Evolutionary conservation across 306 rosid species (phyloP).

Genomic region (Gastrolobium bilobum): DNA sequence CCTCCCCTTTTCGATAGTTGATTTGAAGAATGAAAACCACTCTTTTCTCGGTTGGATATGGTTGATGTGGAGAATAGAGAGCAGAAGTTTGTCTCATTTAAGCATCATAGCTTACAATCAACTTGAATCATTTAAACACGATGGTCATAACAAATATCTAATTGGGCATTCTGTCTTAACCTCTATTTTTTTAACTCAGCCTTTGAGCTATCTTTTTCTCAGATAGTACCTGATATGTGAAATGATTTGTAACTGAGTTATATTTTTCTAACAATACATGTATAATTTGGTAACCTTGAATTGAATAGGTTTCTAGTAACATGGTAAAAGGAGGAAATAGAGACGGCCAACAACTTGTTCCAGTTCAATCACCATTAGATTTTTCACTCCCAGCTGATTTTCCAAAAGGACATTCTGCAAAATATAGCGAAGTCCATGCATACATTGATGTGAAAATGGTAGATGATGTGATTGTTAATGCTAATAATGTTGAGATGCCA

Average conservation of each 20-base stretch:
- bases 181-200: constrained; percentile 8
- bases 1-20: not conserved
- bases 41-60: not conserved
- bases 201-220: constrained; percentile 4
- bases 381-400: constrained; percentile 69
- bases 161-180: constrained; percentile 9
- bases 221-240: constrained; percentile 23
- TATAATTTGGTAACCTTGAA: constrained; percentile 40
- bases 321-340: constrained; percentile 55
- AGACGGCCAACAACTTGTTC: constrained; percentile 53
- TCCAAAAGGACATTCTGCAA: constrained; percentile 48
- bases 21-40: constrained; percentile 22
- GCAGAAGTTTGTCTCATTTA: not conserved
- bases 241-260: constrained; percentile 9
- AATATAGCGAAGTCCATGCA: constrained; percentile 51
- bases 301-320: constrained; percentile 49
- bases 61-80: constrained; percentile 23
- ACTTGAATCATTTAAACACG: constrained; percentile 17
- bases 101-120: constrained; percentile 1
- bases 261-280: constrained; percentile 4
- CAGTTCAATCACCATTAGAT: constrained; percentile 55
- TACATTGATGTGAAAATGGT: constrained; percentile 52
- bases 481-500: constrained; percentile 50
- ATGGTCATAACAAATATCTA: constrained; percentile 4
- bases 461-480: constrained; percentile 42